Base-by-base conservation (phyloP, 1,284 basidiomycete species). In the Termitomyces sp. region DNA sequence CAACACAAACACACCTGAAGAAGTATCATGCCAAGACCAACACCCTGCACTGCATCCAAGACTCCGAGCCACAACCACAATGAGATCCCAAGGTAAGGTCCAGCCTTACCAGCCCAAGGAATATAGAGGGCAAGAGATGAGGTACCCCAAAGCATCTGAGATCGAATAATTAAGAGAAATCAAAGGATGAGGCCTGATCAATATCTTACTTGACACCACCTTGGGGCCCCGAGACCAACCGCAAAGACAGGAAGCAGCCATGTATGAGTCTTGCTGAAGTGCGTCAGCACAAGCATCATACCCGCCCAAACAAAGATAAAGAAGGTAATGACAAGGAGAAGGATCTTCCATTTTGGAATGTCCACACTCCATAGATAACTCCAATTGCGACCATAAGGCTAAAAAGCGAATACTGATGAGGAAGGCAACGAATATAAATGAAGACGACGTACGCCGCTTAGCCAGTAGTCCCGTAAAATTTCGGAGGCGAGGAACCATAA, bases 21-120 rank as follows among this genome's bases (percentile, higher is more conserved):
- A 14, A 96, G 77, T 65, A 96, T 95, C 89, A 95, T 91, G 60
- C 93, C 93, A 49, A 96, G 74, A 35, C 93, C 93, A 39, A 95
- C 93, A 71, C 93, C 93, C 68, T 96, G 93, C 40, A 96, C 77
- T 33, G 93, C 91, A 67, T 93, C 93, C 44, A 96, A 76, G 35
- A 96, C 93, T 65, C 92, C 93, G 11, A 96, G 79, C 93, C 93
- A 96, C 37, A 96, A 76, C 93, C 93, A 96, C 31, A 95, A 72
- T 30, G 86, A 88, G 30, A 91, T 80, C 46, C 89, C 88, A 55
- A 95, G 82, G 68, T 93, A 95, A 18, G 93, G 91, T 16, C 93
- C 93, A 7, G 78, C 82, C 10, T 64, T 66, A 13, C 93, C 91
- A 8, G 87, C 93, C 93, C 93, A 96, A 13, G 93, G 92, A 55